Percentiles rank a stretch among this genome's conserved stretches.
phyloP scores from a whole-genome alignment of 768 basidiomycete genomes.

The Trametes cubensis region DNA sequence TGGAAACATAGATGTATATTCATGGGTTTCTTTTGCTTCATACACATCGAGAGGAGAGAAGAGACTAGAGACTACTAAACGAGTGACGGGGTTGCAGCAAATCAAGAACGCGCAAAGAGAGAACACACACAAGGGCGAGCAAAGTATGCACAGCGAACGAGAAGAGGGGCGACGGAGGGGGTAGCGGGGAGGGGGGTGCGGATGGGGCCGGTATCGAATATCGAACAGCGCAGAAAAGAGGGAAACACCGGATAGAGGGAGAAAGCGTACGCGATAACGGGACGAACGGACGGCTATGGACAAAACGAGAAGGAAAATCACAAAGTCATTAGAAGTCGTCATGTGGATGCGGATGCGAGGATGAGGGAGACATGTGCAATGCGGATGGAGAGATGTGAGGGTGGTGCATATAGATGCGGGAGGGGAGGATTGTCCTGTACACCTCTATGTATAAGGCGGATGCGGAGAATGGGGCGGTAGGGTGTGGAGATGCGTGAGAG shows the following conservation, averaged over 20 bases:
- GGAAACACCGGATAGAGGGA: slow-evolving; percentile 9
- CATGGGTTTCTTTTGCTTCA: slow-evolving; percentile 17
- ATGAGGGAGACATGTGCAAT: slow-evolving; percentile 5
- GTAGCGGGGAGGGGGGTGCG: slow-evolving; percentile 24
- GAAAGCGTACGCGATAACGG: background rate
- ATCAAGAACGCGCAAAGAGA: slow-evolving; percentile 10
- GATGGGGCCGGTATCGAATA: slow-evolving; percentile 24
- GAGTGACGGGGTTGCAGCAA: slow-evolving; percentile 5
- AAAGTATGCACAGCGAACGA: slow-evolving; percentile 28
- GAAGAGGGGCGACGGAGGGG: slow-evolving; percentile 28
- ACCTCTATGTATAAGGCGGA: slow-evolving; percentile 10
- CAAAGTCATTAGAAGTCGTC: slow-evolving; percentile 21
- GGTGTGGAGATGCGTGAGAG: background rate
- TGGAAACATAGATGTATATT: slow-evolving; percentile 17
- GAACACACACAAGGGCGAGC: slow-evolving; percentile 14
- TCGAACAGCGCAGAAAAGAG: slow-evolving; percentile 15
- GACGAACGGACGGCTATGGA: slow-evolving; percentile 1
- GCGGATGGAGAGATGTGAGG: background rate
- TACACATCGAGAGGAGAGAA: slow-evolving; percentile 23
- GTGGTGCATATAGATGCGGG: slow-evolving; percentile 2
- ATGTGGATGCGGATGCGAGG: slow-evolving; percentile 1
- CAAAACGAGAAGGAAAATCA: slow-evolving; percentile 5
- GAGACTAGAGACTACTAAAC: background rate
- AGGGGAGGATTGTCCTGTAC: slow-evolving; percentile 19
- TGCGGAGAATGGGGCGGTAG: slow-evolving; percentile 8